Conservation (phyloP, 106 monocot species). For the Acorus gramineus region DNA sequence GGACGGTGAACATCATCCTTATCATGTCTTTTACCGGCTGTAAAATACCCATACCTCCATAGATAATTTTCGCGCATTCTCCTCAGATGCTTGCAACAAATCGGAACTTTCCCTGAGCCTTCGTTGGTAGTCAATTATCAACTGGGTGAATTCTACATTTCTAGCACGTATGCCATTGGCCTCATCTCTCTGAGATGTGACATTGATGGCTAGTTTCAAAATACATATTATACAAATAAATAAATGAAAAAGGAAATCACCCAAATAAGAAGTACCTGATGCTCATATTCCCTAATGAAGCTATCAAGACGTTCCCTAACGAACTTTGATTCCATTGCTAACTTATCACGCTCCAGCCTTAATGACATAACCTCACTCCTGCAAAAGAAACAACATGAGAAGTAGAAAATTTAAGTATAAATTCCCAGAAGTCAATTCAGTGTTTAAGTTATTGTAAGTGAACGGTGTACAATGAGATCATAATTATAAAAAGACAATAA, state of each 20-base stretch:
- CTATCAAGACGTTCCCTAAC: conserved; percentile 68
- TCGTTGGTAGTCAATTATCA: conserved; percentile 78
- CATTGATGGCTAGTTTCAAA: neutral
- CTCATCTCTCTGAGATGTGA: conserved; percentile 57
- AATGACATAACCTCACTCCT: conserved; percentile 54
- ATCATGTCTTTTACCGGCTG: neutral
- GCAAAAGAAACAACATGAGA: neutral
- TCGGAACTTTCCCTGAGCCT: conserved; percentile 59
- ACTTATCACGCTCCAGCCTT: conserved; percentile 68
- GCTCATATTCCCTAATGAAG: conserved; percentile 63
- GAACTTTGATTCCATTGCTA: conserved; percentile 57
- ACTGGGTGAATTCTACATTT: conserved; percentile 67
- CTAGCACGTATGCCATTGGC: conserved; percentile 59
- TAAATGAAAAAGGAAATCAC: neutral
- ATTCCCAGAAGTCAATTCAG: too few relatives aligned
- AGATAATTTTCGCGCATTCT: conserved; percentile 59
- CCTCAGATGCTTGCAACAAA: conserved; percentile 51
- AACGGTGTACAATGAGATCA: too few relatives aligned
- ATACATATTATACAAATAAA: neutral
- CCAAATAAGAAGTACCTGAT: conserved; percentile 35
- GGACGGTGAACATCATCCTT: neutral
- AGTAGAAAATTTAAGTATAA: neutral
- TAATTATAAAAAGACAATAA: too few relatives aligned
- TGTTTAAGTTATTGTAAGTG: too few relatives aligned
- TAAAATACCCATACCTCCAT: conserved; percentile 48